Evolutionary conservation across 75 land plant genomes (phyloP), one percentile per base, ranked within the genome.

Genomic region (Isoetes taiwanensis): DNA sequence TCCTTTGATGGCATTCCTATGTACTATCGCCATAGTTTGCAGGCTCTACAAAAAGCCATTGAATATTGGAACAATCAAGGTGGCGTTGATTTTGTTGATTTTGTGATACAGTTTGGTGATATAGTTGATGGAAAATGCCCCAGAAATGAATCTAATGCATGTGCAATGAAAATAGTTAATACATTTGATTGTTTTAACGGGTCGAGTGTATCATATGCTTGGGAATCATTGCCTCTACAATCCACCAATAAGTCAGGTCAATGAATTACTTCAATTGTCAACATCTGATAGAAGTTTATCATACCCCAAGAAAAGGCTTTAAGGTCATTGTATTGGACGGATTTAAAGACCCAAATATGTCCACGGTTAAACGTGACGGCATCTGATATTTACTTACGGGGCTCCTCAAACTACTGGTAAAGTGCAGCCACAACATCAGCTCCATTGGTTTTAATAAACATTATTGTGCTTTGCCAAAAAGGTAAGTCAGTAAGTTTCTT

Each of bases 211-310:
- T 70, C 96, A 94, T 68, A 82, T 88, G 80, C 68, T 94, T 30
- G 99, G 96, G 0, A 94, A 94, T 56, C 99, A 93, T 55, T 93
- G 99, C 41, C 86, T 94, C 6, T 94, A 94, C 72, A 94, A 94
- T 68, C 80, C 88, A 6, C 78, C 99, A 14, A 82, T 95, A 1
- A 39, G 41, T 0, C 62, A 69, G 39, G 63, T 94, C 19, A 62
- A 82, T 30, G 37, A 62, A 4, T 21, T 80, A 54, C 41, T 94
- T 57, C 66, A 69, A 19, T 79, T 94, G 24, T 80, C 81, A n/a
- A 41, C 84, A 6, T 43, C 46, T 1, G n/a, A n/a, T n/a, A n/a
- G n/a, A n/a, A n/a, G n/a, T n/a, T n/a, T n/a, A n/a, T n/a, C n/a
- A n/a, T n/a, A n/a, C n/a, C n/a, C n/a, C n/a, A n/a, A n/a, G n/a